phyloP scores from a whole-genome alignment of 371 early-diverging fungal genomes.

The Parasitella parasitica region DNA sequence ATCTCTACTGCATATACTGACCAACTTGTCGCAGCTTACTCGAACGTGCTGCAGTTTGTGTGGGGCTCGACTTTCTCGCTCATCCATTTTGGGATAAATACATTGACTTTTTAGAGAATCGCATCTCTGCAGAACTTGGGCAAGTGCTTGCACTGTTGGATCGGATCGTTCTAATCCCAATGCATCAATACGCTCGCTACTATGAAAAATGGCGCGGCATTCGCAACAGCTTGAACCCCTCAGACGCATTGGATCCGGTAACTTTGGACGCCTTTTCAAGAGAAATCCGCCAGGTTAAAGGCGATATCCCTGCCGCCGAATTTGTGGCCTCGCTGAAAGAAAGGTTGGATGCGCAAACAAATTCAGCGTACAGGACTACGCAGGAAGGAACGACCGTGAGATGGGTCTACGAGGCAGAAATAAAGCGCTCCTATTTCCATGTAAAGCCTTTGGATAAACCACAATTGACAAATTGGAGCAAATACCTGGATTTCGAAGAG shows the following conservation, averaged over 20 bases:
- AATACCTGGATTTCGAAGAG: slow-evolving; percentile 73
- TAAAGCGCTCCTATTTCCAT: slow-evolving; percentile 76
- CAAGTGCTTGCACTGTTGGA: slow-evolving; percentile 54
- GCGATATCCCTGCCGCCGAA: slow-evolving; percentile 40
- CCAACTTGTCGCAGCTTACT: too few species aligned
- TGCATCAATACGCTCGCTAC: slow-evolving; percentile 71
- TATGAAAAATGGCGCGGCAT: slow-evolving; percentile 67
- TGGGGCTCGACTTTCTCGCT: slow-evolving; percentile 66
- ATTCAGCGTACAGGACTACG: slow-evolving; percentile 56
- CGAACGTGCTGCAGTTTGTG: slow-evolving; percentile 60
- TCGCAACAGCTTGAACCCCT: slow-evolving; percentile 44
- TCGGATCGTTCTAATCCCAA: slow-evolving; percentile 63
- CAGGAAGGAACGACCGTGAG: slow-evolving; percentile 57
- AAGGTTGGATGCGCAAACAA: slow-evolving; percentile 48
- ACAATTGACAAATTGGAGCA: slow-evolving; percentile 66
- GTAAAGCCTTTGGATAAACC: slow-evolving; percentile 70
- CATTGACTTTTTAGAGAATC: slow-evolving; percentile 61
- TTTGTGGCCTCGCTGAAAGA: slow-evolving; percentile 53
- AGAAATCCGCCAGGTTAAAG: slow-evolving; percentile 29
- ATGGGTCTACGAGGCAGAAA: slow-evolving; percentile 58
- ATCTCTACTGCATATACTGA: not conserved
- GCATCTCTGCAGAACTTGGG: slow-evolving; percentile 27
- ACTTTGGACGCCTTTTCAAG: slow-evolving; percentile 40
- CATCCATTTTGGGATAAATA: slow-evolving; percentile 77
- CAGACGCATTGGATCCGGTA: slow-evolving; percentile 48